A percentile compares a stretch with the other conserved stretches of the same genome.
These are phyloP conservation scores for Casaregolazyma lundiana DNA, from an alignment of 1,139 yeast species.

Conservation along the genomic window DNA sequence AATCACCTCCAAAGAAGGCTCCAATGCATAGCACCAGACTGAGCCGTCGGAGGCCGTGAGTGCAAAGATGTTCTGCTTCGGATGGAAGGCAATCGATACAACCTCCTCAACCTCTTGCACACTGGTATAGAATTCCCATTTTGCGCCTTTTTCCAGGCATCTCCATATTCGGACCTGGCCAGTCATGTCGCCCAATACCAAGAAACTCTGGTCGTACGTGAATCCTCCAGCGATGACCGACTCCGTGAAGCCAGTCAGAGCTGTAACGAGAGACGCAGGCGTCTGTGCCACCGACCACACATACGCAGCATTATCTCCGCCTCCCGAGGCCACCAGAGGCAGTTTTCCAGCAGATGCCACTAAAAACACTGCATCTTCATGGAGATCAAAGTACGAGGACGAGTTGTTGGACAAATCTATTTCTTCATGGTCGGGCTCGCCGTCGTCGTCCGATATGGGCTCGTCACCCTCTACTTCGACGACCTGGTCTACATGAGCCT, in stretches of 20 bases:
- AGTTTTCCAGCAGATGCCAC: slow-evolving; percentile 74
- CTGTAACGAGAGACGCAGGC: slow-evolving; percentile 75
- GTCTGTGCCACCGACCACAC: slow-evolving; percentile 72
- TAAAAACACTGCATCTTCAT: slow-evolving; percentile 84
- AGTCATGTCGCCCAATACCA: slow-evolving; percentile 91
- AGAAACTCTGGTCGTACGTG: slow-evolving; percentile 71
- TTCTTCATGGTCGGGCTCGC: slow-evolving; percentile 36
- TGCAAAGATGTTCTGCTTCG: slow-evolving; percentile 67
- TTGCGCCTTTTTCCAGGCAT: slow-evolving; percentile 61
- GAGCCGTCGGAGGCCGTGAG: slow-evolving; percentile 92
- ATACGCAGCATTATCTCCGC: slow-evolving; percentile 83
- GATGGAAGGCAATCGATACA: slow-evolving; percentile 76
- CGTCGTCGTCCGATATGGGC: slow-evolving; percentile 20
- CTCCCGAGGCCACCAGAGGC: slow-evolving; percentile 84
- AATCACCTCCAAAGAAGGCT: slow-evolving; percentile 52
- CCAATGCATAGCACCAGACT: slow-evolving; percentile 86
- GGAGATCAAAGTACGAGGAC: slow-evolving; percentile 81
- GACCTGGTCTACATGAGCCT: slow-evolving; percentile 7
- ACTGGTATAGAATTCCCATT: slow-evolving; percentile 68
- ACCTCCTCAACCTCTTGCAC: slow-evolving; percentile 85
- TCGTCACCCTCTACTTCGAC: slow-evolving; percentile 11
- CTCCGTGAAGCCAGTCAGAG: slow-evolving; percentile 75
- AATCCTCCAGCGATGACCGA: slow-evolving; percentile 83
- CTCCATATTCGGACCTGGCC: slow-evolving; percentile 77
- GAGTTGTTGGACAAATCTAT: slow-evolving; percentile 86